Evolutionary conservation across 768 basidiomycete genomes (phyloP).

Genomic region (Nevesoporus exiguus): DNA sequence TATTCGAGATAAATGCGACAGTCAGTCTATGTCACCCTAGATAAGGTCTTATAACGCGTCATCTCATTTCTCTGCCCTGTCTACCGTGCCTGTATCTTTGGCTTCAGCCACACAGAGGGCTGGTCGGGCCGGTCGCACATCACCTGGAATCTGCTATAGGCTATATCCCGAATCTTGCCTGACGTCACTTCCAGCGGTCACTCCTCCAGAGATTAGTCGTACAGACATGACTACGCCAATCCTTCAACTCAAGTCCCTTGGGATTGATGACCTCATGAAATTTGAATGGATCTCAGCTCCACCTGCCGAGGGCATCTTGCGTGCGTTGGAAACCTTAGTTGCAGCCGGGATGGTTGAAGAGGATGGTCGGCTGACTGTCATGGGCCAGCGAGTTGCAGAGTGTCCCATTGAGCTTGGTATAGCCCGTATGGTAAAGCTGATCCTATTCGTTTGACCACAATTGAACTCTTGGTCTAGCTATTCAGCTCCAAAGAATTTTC

Average conservation of each 20-base stretch:
- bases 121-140: conserved; percentile 92
- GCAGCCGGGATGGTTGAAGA: conserved; percentile 82
- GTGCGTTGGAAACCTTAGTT: conserved; percentile 81
- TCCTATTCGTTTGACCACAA: neutral
- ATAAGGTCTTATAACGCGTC: conserved; percentile 88
- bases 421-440: conserved; percentile 77
- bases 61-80: conserved; percentile 79
- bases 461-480: conserved; percentile 47
- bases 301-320: conserved; percentile 77
- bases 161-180: conserved; percentile 73
- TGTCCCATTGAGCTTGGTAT: conserved; percentile 90
- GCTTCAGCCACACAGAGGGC: conserved; percentile 93
- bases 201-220: conserved; percentile 87
- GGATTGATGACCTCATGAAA: conserved; percentile 92
- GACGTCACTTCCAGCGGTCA: conserved; percentile 58
- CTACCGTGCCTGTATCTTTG: conserved; percentile 76
- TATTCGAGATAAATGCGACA: neutral
- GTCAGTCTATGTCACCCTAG: conserved; percentile 40
- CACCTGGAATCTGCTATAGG: conserved; percentile 88
- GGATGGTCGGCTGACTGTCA: conserved; percentile 68
- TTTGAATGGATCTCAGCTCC: conserved; percentile 95
- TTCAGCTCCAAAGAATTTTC: conserved; percentile 80
- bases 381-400: conserved; percentile 88
- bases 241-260: conserved; percentile 90
- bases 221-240: conserved; percentile 90